A percentile compares a stretch with the other conserved stretches of the same genome.
Conservation (phyloP, 805 yeast genomes). For the Wickerhamiella spandovensis region DNA sequence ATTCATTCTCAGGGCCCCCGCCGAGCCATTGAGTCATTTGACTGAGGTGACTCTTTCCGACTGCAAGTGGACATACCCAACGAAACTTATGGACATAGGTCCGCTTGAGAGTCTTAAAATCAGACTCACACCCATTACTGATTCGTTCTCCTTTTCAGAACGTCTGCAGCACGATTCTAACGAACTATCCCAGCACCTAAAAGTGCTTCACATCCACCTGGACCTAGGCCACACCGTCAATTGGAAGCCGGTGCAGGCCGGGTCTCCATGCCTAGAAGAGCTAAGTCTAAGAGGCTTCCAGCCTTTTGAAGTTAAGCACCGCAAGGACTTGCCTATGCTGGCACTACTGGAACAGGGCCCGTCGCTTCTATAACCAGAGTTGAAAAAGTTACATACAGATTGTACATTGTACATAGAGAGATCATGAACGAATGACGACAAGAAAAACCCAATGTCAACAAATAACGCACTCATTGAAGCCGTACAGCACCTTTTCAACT, state of each 20-base stretch:
- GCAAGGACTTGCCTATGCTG: not conserved
- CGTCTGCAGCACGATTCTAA: conserved; percentile 5
- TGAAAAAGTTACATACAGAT: not conserved
- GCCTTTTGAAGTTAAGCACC: not conserved
- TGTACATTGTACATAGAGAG: not conserved
- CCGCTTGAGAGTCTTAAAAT: conserved; percentile 2
- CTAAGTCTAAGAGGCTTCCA: conserved; percentile 6
- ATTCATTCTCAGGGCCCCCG: conserved; percentile 7
- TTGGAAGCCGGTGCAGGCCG: conserved; percentile 9
- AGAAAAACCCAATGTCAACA: not conserved
- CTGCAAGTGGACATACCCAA: conserved; percentile 12
- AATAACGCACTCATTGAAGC: conserved; percentile 41
- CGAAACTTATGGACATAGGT: conserved; percentile 3
- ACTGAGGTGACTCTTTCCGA: conserved; percentile 2
- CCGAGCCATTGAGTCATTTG: conserved; percentile 1
- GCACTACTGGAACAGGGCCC: not conserved
- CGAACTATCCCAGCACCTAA: conserved; percentile 4
- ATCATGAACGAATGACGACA: too few species aligned
- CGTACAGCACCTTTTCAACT: conserved; percentile 92
- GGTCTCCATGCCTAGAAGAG: not conserved
- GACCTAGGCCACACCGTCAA: conserved; percentile 2
- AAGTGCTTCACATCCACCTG: conserved; percentile 3
- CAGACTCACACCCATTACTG: not conserved
- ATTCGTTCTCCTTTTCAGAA: conserved; percentile 8
- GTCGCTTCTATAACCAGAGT: not conserved